Evolutionary conservation across 805 yeast species (phyloP).

Genomic region (Zygosaccharomyces pseudorouxii): DNA sequence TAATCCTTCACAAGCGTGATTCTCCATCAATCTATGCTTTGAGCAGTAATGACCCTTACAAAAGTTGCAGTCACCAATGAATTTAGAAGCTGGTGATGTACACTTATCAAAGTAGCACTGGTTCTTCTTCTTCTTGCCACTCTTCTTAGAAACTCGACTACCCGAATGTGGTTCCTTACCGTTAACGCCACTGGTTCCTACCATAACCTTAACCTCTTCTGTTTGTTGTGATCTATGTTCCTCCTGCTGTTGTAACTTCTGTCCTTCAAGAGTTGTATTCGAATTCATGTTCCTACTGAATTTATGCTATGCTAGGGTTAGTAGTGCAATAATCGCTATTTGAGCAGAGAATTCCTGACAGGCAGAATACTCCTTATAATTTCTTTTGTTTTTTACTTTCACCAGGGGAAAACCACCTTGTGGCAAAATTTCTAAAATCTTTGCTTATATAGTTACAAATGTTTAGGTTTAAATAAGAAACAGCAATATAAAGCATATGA

Average conservation of each 20-base stretch:
- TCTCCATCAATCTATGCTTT: slow-evolving; percentile 80
- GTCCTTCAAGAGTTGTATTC: neutral
- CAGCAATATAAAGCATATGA: neutral
- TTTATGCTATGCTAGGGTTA: neutral
- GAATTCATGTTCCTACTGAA: neutral
- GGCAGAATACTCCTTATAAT: neutral
- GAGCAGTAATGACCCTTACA: slow-evolving; percentile 85
- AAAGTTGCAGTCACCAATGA: slow-evolving; percentile 77
- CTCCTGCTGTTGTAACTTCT: neutral
- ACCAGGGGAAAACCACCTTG: neutral
- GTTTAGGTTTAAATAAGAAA: neutral
- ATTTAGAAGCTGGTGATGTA: slow-evolving; percentile 55
- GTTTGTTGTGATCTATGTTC: neutral
- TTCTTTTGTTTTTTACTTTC: neutral
- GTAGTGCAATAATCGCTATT: neutral
- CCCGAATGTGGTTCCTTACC: slow-evolving; percentile 4
- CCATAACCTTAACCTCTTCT: slow-evolving; percentile 1
- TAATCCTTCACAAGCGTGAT: slow-evolving; percentile 74
- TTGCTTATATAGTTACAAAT: slow-evolving; percentile 2
- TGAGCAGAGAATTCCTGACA: neutral
- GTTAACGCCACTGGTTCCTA: slow-evolving; percentile 10
- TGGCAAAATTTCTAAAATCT: slow-evolving; percentile 1
- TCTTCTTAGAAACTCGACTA: slow-evolving; percentile 22
- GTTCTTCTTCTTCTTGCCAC: slow-evolving; percentile 37
- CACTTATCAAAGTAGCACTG: slow-evolving; percentile 55